These are phyloP conservation scores for Alnus glutinosa DNA, from an alignment of 306 rosid species.

Conservation along the genomic window DNA sequence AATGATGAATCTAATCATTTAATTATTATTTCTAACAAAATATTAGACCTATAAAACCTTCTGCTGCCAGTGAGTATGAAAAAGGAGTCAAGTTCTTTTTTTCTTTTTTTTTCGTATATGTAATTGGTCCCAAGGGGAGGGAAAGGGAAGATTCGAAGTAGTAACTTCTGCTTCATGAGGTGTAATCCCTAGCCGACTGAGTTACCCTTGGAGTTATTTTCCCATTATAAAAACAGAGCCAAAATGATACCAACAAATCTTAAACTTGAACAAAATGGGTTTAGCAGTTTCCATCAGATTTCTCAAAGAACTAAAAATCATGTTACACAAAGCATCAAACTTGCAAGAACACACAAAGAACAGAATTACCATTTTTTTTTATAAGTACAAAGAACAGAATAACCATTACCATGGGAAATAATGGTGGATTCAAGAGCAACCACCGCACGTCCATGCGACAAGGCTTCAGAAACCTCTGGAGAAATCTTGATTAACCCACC, in stretches of 20 bases:
- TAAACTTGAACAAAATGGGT: neutral
- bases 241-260: neutral
- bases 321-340: neutral
- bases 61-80: no score
- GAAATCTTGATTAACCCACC: conserved; percentile 58
- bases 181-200: no score
- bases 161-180: no score
- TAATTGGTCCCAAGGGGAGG: no score
- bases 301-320: neutral
- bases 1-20: no score
- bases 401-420: conserved; percentile 70
- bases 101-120: no score
- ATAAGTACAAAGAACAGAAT: neutral
- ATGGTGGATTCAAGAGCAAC: conserved; percentile 95
- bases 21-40: no score
- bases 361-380: neutral
- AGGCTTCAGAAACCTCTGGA: conserved; percentile 74
- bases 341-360: neutral
- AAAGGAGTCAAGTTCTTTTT: no score
- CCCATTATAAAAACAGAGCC: neutral
- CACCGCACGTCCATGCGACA: conserved; percentile 64
- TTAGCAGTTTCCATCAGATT: neutral
- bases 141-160: no score
- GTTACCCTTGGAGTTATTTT: neutral
- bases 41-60: neutral